phyloP scores from a whole-genome alignment of 202 grass and related monocot genomes.

The Carex arenaria region DNA sequence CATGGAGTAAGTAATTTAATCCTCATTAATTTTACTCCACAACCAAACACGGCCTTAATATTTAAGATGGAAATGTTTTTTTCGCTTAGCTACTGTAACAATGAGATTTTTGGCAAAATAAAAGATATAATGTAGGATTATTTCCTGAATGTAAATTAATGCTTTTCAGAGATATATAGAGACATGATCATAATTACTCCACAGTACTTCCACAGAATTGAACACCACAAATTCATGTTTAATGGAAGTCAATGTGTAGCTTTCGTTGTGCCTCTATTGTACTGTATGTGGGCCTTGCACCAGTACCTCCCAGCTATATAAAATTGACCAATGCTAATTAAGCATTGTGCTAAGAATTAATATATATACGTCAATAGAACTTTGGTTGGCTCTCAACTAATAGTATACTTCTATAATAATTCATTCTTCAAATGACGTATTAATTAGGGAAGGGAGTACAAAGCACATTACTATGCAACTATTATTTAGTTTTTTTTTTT shows the following conservation, averaged over 20 bases:
- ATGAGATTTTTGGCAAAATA: background rate
- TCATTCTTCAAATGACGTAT: background rate
- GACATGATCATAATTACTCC: background rate
- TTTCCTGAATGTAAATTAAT: background rate
- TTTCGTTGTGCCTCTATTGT: background rate
- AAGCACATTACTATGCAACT: background rate
- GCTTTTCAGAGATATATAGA: background rate
- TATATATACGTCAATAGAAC: background rate
- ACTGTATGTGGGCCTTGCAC: background rate
- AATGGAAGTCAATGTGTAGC: constrained; percentile 9
- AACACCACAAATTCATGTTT: background rate
- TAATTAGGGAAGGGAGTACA: background rate
- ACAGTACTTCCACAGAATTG: background rate
- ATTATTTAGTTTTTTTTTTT: background rate
- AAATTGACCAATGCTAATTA: constrained; percentile 4
- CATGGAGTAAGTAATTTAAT: too few species aligned
- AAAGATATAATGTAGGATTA: background rate
- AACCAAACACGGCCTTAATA: too few species aligned
- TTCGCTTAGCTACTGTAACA: background rate
- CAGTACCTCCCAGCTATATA: background rate
- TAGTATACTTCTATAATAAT: background rate
- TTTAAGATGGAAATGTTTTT: background rate
- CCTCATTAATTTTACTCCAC: too few species aligned
- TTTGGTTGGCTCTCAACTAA: background rate
- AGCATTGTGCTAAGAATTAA: background rate